Percentiles rank a stretch among this genome's conserved stretches.
These are phyloP conservation scores for Collybiopsis confluens DNA, from an alignment of 768 basidiomycete genomes.

Conservation along the genomic window DNA sequence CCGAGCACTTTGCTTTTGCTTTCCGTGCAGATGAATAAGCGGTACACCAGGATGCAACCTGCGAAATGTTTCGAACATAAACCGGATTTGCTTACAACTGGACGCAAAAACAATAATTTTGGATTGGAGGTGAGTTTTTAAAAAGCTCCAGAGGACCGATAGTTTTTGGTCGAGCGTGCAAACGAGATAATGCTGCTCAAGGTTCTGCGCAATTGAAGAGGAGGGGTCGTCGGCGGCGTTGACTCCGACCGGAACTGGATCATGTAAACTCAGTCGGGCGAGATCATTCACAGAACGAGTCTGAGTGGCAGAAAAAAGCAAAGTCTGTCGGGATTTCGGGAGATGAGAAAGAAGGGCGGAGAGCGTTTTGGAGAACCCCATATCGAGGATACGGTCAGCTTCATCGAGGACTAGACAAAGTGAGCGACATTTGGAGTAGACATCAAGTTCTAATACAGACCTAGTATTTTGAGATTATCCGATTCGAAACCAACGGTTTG, in stretches of 20 bases:
- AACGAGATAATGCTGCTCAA: slow-evolving; percentile 88
- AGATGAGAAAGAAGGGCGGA: slow-evolving; percentile 91
- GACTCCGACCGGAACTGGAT: slow-evolving; percentile 73
- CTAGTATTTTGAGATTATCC: slow-evolving; percentile 85
- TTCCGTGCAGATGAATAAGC: slow-evolving; percentile 92
- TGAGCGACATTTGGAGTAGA: too few relatives aligned
- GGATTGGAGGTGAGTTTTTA: slow-evolving; percentile 87
- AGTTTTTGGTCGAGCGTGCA: slow-evolving; percentile 85
- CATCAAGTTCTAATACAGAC: slow-evolving; percentile 51
- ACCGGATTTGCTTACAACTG: slow-evolving; percentile 94
- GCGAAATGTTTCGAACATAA: slow-evolving; percentile 93
- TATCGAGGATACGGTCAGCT: slow-evolving; percentile 93
- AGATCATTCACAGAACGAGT: slow-evolving; percentile 85
- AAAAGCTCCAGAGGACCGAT: slow-evolving; percentile 89
- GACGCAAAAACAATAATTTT: slow-evolving; percentile 95
- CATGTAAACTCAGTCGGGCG: slow-evolving; percentile 82
- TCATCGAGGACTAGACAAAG: slow-evolving; percentile 83
- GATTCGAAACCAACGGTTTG: slow-evolving; percentile 94
- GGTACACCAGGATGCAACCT: slow-evolving; percentile 93
- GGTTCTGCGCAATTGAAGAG: slow-evolving; percentile 61
- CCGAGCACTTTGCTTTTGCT: slow-evolving; percentile 92
- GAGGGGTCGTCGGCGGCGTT: slow-evolving; percentile 40
- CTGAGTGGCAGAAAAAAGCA: slow-evolving; percentile 96
- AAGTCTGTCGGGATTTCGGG: slow-evolving; percentile 86
- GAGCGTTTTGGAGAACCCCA: slow-evolving; percentile 89